Evolutionary conservation across 768 basidiomycete species (phyloP).

Genomic region (Amanita phalloides): DNA sequence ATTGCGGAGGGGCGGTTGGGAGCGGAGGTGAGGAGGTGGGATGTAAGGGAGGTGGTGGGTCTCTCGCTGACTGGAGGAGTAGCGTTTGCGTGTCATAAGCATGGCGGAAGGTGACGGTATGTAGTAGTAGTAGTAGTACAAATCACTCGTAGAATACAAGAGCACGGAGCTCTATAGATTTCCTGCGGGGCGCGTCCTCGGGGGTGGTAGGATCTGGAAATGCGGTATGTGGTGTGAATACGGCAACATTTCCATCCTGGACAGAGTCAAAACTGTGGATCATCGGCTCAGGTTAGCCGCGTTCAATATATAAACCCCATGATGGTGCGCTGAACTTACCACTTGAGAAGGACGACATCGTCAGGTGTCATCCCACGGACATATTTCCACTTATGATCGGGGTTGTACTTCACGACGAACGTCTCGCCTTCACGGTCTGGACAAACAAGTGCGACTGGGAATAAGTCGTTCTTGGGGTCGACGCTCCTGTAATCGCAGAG

Average conservation of each 20-base stretch:
- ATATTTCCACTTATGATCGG: constrained; percentile 40
- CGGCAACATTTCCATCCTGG: constrained; percentile 28
- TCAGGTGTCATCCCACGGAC: constrained; percentile 32
- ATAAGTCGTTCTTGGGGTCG: constrained; percentile 26
- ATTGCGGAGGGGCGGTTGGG: too few relatives aligned
- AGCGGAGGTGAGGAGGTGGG: too few relatives aligned
- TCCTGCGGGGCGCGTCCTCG: constrained; percentile 22
- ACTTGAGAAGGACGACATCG: constrained; percentile 45
- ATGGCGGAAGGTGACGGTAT: too few relatives aligned
- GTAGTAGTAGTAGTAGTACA: too few relatives aligned
- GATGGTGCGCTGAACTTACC: constrained; percentile 18
- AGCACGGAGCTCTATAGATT: constrained; percentile 13
- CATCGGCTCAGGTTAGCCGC: background rate
- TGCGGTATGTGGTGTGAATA: constrained; percentile 39
- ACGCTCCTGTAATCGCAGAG: constrained; percentile 42
- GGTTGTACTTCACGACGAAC: constrained; percentile 30
- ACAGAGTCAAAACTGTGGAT: constrained; percentile 24
- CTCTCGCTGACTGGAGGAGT: too few relatives aligned
- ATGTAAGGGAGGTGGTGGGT: too few relatives aligned
- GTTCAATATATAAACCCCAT: too few relatives aligned
- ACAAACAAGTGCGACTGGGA: constrained; percentile 33
- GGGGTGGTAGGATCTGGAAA: constrained; percentile 37
- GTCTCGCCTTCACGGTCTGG: constrained; percentile 45
- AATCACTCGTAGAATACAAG: background rate
- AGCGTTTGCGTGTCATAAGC: too few relatives aligned